phyloP scores from a whole-genome alignment of 768 basidiomycete genomes.

The Terana coerulea region DNA sequence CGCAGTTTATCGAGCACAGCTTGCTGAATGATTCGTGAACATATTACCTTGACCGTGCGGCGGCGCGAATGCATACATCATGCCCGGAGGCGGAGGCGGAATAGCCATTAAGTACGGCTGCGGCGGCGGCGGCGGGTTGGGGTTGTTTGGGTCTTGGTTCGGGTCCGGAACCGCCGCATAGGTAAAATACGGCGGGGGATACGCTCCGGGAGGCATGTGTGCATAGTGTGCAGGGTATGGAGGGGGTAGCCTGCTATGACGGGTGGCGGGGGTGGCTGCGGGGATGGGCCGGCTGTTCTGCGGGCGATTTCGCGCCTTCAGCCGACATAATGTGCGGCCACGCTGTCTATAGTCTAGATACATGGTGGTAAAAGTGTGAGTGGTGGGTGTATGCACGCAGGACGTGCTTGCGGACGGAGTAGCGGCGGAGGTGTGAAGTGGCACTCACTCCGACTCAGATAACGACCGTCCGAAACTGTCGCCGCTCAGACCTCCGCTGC shows the following conservation, averaged over 20 bases:
- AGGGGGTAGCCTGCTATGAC: conserved; percentile 19
- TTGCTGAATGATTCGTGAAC: conserved; percentile 1
- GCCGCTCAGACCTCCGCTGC: conserved; percentile 27
- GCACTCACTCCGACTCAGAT: conserved; percentile 31
- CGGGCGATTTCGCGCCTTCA: conserved; percentile 19
- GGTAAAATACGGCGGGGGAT: conserved; percentile 26
- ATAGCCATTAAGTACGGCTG: conserved; percentile 37
- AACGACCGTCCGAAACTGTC: conserved; percentile 26
- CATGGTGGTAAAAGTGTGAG: conserved; percentile 13
- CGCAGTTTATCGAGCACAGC: not conserved
- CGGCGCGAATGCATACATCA: conserved; percentile 41
- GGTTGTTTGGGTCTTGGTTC: conserved; percentile 29
- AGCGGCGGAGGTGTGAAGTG: conserved; percentile 21
- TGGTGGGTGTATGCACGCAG: not conserved
- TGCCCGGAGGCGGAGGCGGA: conserved; percentile 35
- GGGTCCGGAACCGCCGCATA: conserved; percentile 25
- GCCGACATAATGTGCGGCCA: conserved; percentile 16
- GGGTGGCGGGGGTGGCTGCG: conserved; percentile 3
- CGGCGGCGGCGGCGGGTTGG: conserved; percentile 29
- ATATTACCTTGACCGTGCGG: conserved; percentile 34
- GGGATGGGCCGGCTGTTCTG: conserved; percentile 10
- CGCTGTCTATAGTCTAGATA: conserved; percentile 10
- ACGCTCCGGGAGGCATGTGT: conserved; percentile 13
- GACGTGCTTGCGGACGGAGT: conserved; percentile 1
- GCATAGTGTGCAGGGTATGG: conserved; percentile 23